Conservation (phyloP, 768 basidiomycete species). For the Krasilnikovozyma curviuscula region DNA sequence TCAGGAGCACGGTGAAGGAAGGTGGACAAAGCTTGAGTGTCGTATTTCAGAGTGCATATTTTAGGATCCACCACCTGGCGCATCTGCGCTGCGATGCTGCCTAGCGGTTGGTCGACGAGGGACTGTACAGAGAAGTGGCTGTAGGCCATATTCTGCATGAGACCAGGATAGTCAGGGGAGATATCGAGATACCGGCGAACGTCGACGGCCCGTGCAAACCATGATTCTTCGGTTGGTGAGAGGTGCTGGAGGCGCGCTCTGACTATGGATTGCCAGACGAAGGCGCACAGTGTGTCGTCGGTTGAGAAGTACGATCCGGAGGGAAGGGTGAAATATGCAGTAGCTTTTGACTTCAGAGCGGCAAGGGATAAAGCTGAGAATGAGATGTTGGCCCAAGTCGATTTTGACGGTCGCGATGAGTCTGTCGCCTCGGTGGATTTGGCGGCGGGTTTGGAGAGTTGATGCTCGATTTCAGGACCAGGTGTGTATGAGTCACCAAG, state of each 20-base stretch:
- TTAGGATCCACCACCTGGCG: too few relatives aligned
- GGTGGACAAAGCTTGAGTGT: slow-evolving; percentile 7
- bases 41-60: neutral
- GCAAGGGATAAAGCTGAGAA: too few relatives aligned
- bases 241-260: slow-evolving; percentile 1
- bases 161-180: slow-evolving; percentile 5
- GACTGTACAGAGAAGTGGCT: neutral
- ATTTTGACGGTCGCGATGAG: too few relatives aligned
- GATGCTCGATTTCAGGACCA: too few relatives aligned
- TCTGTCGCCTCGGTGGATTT: too few relatives aligned
- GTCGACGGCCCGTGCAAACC: slow-evolving; percentile 8
- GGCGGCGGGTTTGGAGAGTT: too few relatives aligned
- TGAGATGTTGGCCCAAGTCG: too few relatives aligned
- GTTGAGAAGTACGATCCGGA: slow-evolving; percentile 10
- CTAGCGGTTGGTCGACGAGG: neutral
- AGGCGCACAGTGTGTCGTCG: slow-evolving; percentile 11
- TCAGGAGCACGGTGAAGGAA: slow-evolving; percentile 6
- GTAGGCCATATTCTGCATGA: slow-evolving; percentile 8
- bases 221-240: neutral
- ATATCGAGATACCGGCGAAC: slow-evolving; percentile 10
- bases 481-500: too few relatives aligned
- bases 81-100: slow-evolving; percentile 5
- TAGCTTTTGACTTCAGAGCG: too few relatives aligned
- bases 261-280: slow-evolving; percentile 11
- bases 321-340: too few relatives aligned